Base-by-base conservation (phyloP, 2,329 filamentous ascomycete species). In the Huntiella abstrusa region DNA sequence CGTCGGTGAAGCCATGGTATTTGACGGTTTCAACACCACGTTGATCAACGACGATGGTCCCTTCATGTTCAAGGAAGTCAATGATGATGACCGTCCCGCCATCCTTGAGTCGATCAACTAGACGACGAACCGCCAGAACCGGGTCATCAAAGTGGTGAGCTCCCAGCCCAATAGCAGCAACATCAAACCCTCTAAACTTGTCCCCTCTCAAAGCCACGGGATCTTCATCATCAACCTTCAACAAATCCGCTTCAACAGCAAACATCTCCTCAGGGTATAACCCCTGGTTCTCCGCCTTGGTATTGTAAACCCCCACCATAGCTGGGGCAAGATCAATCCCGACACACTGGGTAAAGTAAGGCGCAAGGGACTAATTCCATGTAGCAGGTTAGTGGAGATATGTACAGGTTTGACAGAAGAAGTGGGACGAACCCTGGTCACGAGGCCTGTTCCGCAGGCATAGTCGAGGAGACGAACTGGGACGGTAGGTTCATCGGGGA, bases 241-340 rank as follows among this genome's bases (percentile, higher is more conserved):
- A 59, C 5, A 83, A 66, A 55, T 83, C 70, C 41, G 75, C 78
- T 17, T 68, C 61, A 46, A 69, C 60, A 15, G 73, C 75, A 50
- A 59, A 59, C 67, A 79, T 74, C 51, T 75, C 70, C 4, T 67
- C 60, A 36, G 4, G 13, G 12, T 10, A 54, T 59, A 49, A 28
- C 52, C 70, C 69, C 59, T 75, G 68, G 50, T 70, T 69, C 33
- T 60, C 57, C 15, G 74, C 76, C 19, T 70, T 66, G 8, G 62
- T 60, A 56, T 85, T 86, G 63, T 79, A 87, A 5, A 68, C 64
- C 0, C 64, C 62, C 4, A 83, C 70, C 81, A 86, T 86, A 50
- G 73, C 73, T 51, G 76, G 68, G 0, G 80, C 79, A 47, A 85
- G 61, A 56, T 87, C 82, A 39, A 87, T 67, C 37, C 80, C 82